A percentile compares a stretch with the other conserved stretches of the same genome.
phyloP scores from a whole-genome alignment of 148 eudicot genomes.

The Dianthus caryophyllus region DNA sequence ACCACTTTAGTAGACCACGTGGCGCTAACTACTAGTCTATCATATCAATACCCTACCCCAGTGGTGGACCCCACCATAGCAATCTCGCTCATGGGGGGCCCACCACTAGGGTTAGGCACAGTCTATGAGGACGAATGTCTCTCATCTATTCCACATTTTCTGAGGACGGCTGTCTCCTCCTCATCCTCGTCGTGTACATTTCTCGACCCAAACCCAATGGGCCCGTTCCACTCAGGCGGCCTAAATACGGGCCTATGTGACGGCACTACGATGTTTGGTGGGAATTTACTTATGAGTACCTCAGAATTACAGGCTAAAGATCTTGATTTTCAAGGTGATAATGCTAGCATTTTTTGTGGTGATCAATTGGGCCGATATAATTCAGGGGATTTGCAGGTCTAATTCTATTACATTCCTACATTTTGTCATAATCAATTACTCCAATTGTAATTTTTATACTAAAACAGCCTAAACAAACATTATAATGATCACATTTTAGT shows the following conservation, averaged over 20 bases:
- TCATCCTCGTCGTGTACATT: slow-evolving; percentile 36
- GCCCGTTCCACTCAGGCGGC: slow-evolving; percentile 33
- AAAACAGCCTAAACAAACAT: too few species aligned
- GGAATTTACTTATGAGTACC: slow-evolving; percentile 30
- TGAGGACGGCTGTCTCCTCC: slow-evolving; percentile 25
- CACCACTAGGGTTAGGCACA: slow-evolving; percentile 31
- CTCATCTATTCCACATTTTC: slow-evolving; percentile 45
- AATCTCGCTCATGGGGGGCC: slow-evolving; percentile 38
- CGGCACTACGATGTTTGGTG: slow-evolving; percentile 35
- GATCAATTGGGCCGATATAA: slow-evolving; percentile 39
- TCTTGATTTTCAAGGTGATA: slow-evolving; percentile 62
- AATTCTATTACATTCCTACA: background rate
- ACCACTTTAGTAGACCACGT: slow-evolving; percentile 19
- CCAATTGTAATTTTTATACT: background rate
- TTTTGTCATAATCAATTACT: too few species aligned
- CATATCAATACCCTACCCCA: slow-evolving; percentile 29
- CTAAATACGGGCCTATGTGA: slow-evolving; percentile 36
- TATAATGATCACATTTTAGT: too few species aligned
- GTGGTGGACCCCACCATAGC: slow-evolving; percentile 10
- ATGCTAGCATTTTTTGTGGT: slow-evolving; percentile 44
- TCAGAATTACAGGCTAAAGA: slow-evolving; percentile 49
- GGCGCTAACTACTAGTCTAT: slow-evolving; percentile 17
- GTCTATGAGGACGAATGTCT: slow-evolving; percentile 58
- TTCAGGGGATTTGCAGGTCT: slow-evolving; percentile 55
- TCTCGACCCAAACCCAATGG: slow-evolving; percentile 38